Base-by-base conservation (phyloP, 176 grass and related monocot species). In the Metroxylon sagu region DNA sequence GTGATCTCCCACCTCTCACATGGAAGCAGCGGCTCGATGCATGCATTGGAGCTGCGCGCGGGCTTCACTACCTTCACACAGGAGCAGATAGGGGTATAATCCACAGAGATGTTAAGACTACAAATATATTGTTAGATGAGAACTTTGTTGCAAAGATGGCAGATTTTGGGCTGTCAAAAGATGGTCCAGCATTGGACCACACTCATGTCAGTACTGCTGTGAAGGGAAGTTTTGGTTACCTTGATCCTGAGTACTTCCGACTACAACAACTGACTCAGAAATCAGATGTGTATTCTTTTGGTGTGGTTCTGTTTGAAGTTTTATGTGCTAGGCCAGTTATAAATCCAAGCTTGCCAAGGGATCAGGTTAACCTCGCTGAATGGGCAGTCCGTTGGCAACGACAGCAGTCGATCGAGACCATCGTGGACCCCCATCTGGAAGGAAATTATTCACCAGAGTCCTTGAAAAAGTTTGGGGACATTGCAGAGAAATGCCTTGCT, bases 71-170 rank as follows among this genome's bases (percentile, higher is more conserved):
- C 18, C 65, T 68, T 35, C 65, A 68, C 28, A 68, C 65, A 21
- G 65, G 65, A 17, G 52, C 65, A 4, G 52, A 68, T 16, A 10
- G 65, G 17, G 65, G 52, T 8, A 68, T 68, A 12, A 68, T 68
- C 65, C 65, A 68, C 52, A 15, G 65, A 10, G 65, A 68, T n/a
- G 65, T 68, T 28, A 68, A 68, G 65, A 68, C 52, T 26, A 68
- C 65, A 26, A 68, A 68, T 14, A 68, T 68, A 29, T 31, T 68
- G 28, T 26, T 68, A 4, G 65, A 68, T 27, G 65, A 56, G 17
- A 68, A 68, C 28, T 68, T 68, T 28, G 52, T 68, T 7, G 65
- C 65, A 14, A 68, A 68, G n/a, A 50, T 68, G 52, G 65, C 65
- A 28, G 65, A 68, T 52, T 68, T 68, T 5, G 65, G 65, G 29